Conservation (phyloP, 495 filamentous ascomycete species). For the Tetracladium marchalianum region DNA sequence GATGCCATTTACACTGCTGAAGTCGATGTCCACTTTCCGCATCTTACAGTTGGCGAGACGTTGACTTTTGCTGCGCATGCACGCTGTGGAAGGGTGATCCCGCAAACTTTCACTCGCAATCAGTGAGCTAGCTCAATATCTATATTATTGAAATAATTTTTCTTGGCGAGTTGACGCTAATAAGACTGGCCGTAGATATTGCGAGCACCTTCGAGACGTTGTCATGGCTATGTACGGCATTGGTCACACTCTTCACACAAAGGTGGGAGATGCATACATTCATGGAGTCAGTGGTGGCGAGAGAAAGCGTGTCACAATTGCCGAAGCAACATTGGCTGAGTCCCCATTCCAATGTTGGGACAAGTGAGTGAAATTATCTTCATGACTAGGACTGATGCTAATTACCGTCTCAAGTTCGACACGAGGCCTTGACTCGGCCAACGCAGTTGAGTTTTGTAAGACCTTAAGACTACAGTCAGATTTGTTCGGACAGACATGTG, state of each 20-base stretch:
- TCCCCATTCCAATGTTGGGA: conserved; percentile 76
- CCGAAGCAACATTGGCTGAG: conserved; percentile 52
- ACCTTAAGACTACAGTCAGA: conserved; percentile 37
- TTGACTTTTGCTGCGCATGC: conserved; percentile 7
- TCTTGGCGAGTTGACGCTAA: conserved; percentile 58
- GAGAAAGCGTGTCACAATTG: conserved; percentile 70
- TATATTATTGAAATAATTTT: conserved; percentile 63
- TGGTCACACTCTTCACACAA: conserved; percentile 62
- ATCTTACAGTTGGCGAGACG: conserved; percentile 46
- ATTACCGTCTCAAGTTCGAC: conserved; percentile 68
- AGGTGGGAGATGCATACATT: conserved; percentile 65
- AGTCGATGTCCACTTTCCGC: conserved; percentile 67
- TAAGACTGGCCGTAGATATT: conserved; percentile 51
- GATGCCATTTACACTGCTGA: conserved; percentile 52
- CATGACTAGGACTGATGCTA: conserved; percentile 47
- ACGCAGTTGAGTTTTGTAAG: conserved; percentile 35
- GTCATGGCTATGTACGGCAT: conserved; percentile 72
- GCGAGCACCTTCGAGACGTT: conserved; percentile 55
- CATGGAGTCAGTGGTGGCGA: conserved; percentile 77
- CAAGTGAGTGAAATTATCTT: conserved; percentile 55
- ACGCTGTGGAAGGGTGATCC: conserved; percentile 10
- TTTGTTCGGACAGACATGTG: conserved; percentile 20
- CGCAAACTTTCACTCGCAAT: conserved; percentile 37
- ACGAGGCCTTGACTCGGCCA: conserved; percentile 41
- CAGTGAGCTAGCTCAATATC: conserved; percentile 64